Evolutionary conservation across 2,329 filamentous ascomycete species (phyloP), one percentile per base, ranked within the genome.

Genomic region (Nothophoma quercina): DNA sequence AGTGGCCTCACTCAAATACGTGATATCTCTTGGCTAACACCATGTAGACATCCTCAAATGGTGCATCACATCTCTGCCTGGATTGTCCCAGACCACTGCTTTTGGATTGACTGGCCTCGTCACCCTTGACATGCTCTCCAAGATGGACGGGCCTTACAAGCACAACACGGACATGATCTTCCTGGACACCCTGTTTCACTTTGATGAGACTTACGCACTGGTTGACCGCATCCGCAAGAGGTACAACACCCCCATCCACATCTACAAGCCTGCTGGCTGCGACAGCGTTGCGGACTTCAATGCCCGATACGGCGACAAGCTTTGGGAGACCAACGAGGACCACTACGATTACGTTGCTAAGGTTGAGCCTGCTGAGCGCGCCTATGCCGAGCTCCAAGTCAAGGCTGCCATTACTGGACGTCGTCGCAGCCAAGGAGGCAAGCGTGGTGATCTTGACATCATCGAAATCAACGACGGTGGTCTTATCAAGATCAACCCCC

Each of bases 341-440:
- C 84, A 93, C 69, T 99, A 99, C 78, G 95, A 99, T 82, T 98
- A 91, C 83, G 83, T 95, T 58, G 95, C 93, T 78, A 99, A 99
- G 81, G 95, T 99, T 40, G 95, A 99, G 81, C 95, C 95, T 13
- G 91, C 93, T 48, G 88, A 96, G 78, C 87, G 95, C 56, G 91
- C 95, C 6, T 98, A 97, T 77, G 81, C 87, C 15, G 89, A 96
- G 59, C 85, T 98, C 53, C 85, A 89, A 67, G 93, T 98, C 50
- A 88, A 89, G 51, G 95, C 95, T 45, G 90, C 98, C 44, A 82
- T 99, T 60, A 99, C 95, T 36, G 95, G 95, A 45, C 91, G 95
- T 53, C 86, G 95, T 57, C 87, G 91, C 63, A 96, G 91, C 59
- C 95, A 99, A 78, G 95, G 95, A 58, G 93, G 92, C 59, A 91